Evolutionary conservation across 345 rosid species (phyloP), one percentile per base, ranked within the genome.

Genomic region (Heritiera fomes): DNA sequence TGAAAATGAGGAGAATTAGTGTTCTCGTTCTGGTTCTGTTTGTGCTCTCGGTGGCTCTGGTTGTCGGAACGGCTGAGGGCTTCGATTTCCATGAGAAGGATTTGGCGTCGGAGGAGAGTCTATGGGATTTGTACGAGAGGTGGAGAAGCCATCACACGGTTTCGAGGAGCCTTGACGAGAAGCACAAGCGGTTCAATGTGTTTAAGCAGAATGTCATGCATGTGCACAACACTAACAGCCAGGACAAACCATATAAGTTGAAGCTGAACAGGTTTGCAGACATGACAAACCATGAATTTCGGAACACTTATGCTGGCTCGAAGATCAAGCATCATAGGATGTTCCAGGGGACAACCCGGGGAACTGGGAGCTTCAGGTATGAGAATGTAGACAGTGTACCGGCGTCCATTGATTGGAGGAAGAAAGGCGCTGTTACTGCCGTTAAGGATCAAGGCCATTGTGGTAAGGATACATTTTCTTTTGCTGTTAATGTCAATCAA

Each of bases 401-500:
- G 0, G 46, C 85, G 0, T 82, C 94, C 0, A 87, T 95, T 67
- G 95, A 95, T 83, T 93, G 98, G 98, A 86, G 98, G 81, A 77
- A 83, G 78, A 90, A 87, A 56, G 98, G 98, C 3, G 95, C 94
- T 3, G 97, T 95, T 77, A 86, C 90, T 23, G 65, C 75, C 28
- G 90, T 93, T 34, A 95, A 95, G 87, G 87, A 95, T 79, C 98
- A 95, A 85, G 95, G 97, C 83, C 88, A 85, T 77, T 95, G 98
- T 67, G 97, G 98, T 94, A 81, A 77, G 80, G 8, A 13, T 45
- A 8, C 41, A 45, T 9, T 17, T 9, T 76, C 32, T 34, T 34
- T 34, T 34, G 38, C 38, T 34, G 38, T 34, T 34, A 28, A 61
- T 40, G 11, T 28, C 17, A 61, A n/a, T 7, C 61, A 55, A 55